phyloP scores from a whole-genome alignment of 352 stramenopile genomes.

The Pythium plurisporium region DNA sequence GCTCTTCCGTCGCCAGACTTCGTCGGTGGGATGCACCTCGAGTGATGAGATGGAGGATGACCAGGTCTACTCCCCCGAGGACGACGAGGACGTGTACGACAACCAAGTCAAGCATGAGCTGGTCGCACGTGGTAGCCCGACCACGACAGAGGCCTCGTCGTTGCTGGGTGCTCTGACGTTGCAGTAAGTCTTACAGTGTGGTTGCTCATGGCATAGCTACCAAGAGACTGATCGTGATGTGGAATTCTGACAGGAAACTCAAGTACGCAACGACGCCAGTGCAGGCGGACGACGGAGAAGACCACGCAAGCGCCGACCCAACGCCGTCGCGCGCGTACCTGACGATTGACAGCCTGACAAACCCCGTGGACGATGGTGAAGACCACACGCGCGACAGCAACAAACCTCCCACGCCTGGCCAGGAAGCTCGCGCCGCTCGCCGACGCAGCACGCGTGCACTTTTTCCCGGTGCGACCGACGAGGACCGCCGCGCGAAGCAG shows the following conservation, averaged over 20 bases:
- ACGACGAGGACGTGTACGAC: constrained; percentile 5
- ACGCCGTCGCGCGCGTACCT: constrained; percentile 11
- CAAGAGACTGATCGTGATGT: too few relatives aligned
- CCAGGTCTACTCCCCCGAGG: not conserved
- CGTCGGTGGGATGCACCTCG: constrained; percentile 6
- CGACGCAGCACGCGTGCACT: constrained; percentile 45
- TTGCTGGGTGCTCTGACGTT: constrained; percentile 19
- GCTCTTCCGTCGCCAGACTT: constrained; percentile 9
- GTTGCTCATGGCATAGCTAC: too few relatives aligned
- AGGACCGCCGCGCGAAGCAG: constrained; percentile 57
- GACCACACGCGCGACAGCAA: constrained; percentile 1
- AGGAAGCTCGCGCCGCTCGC: constrained; percentile 3
- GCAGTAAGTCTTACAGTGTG: constrained; percentile 17
- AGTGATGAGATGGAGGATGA: constrained; percentile 22
- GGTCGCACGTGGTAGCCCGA: not conserved
- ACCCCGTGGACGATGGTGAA: constrained; percentile 5
- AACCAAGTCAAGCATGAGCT: constrained; percentile 3
- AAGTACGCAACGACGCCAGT: constrained; percentile 5
- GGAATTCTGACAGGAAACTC: constrained; percentile 16
- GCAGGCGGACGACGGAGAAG: not conserved
- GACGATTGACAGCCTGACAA: constrained; percentile 16
- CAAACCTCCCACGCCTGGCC: constrained; percentile 13
- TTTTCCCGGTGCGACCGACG: constrained; percentile 37
- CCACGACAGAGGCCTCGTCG: constrained; percentile 13
- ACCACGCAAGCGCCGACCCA: not conserved